Evolutionary conservation across 1,139 yeast species (phyloP).

Genomic region (Pichia sp.): DNA sequence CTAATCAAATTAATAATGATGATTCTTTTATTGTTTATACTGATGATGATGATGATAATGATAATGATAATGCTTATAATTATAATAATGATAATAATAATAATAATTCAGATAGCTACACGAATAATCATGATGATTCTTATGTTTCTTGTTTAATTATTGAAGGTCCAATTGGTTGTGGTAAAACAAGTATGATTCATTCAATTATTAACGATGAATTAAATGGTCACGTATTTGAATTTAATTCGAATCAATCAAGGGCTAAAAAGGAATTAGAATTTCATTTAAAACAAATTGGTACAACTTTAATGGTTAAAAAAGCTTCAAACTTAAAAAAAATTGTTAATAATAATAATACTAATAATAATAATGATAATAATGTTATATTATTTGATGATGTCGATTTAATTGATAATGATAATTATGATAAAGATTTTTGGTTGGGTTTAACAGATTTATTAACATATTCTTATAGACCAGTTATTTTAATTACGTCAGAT

Average conservation of each 20-base stretch:
- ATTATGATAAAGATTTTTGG: constrained; percentile 73
- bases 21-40: constrained; percentile 45
- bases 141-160: constrained; percentile 62
- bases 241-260: constrained; percentile 68
- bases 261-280: constrained; percentile 65
- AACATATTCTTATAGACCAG: constrained; percentile 67
- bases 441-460: constrained; percentile 57
- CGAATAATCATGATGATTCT: constrained; percentile 17
- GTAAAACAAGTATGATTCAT: constrained; percentile 72
- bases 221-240: constrained; percentile 73
- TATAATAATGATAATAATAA: constrained; percentile 30
- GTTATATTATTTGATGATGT: constrained; percentile 80
- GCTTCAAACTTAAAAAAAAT: no score
- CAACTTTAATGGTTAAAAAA: constrained; percentile 61
- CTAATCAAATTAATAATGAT: constrained; percentile 24
- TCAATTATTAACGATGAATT: constrained; percentile 56
- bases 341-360: background rate
- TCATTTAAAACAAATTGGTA: constrained; percentile 70
- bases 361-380: constrained; percentile 11
- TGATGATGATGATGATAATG: constrained; percentile 28
- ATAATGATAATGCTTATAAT: constrained; percentile 36
- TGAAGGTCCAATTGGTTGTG: constrained; percentile 68
- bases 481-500: constrained; percentile 69
- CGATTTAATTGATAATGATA: constrained; percentile 70
- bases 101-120: constrained; percentile 20